Base-by-base conservation (phyloP, 2,329 filamentous ascomycete genomes). In the Tolypocladium amazonense region DNA sequence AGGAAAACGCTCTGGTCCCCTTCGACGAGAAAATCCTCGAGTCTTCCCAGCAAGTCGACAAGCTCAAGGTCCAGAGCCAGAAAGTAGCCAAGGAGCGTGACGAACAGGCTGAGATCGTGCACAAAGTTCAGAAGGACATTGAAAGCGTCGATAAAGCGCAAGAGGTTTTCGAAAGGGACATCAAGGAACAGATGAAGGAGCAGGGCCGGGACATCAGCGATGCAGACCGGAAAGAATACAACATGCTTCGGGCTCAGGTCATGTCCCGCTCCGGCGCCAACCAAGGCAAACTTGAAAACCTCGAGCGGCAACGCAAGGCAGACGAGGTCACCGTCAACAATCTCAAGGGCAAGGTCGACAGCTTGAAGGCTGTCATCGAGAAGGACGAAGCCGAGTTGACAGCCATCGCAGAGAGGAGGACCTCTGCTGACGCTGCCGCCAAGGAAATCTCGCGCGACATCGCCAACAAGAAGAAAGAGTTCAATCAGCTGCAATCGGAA, bases 21-120 rank as follows among this genome's bases (percentile, higher is more conserved):
- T 86, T 97, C 61, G 88, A 96, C 57, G 92, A 97, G 72, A 97
- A 97, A 76, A 88, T 99, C 45, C 82, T 86, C 56, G 87, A 96
- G 63, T 89, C 88, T 8, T 85, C 80, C 18, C 82, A 84, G 63
- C 88, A 92, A 63, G 80, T 91, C 43, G 84, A 87, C 57, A 84
- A 81, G 62, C 83, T 89, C 60, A 82, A 86, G 61, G 81, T 81
- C 45, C 85, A 89, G 60, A 86, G 92, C 56, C 81, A 84, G 3
- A 83, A 86, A 30, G 85, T 96, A 41, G 79, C 79, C 56, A 91
- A 89, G 70, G 90, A 97, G 69, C 85, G 88, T 23, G 87, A 92
- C 54, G 79, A 83, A 23, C 89, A 96, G 69, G 78, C 81, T 9
- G 79, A 81, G 59, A 81, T 83, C 25, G 86, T 92, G 45, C 81